Evolutionary conservation across 306 rosid genomes (phyloP), one percentile per base, ranked within the genome.

Genomic region (Castanea sativa): DNA sequence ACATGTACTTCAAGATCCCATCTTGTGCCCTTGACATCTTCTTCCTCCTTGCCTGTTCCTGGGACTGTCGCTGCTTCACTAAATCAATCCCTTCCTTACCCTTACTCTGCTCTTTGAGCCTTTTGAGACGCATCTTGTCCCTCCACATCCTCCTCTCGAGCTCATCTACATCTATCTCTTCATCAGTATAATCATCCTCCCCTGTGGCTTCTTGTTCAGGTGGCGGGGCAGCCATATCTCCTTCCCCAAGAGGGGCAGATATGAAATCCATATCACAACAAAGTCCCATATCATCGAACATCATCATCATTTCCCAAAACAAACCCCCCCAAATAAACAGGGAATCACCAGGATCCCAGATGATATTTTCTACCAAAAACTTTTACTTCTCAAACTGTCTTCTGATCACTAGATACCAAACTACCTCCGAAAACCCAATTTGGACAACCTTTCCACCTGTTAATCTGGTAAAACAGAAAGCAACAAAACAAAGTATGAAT

Each of bases 11-110:
- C 79, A 93, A 56, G 55, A 93, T 93, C 11, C 95, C 97, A 61
- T 93, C 98, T 63, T 93, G 98, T 41, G 98, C 98, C 75, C 97
- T 80, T 0, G 98, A 90, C 97, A 93, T 93, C 88, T 91, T 93
- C 75, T 91, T 93, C 90, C 97, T 89, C 87, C 97, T 85, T 0
- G 97, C 97, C 73, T 93, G 95, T 25, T 91, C 98, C 35, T 90
- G 93, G 13, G 97, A 87, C 45, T 93, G 98, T 11, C 91, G 83
- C 75, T 89, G 91, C 77, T 81, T 91, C 3, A 89, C 95, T 0
- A 74, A 79, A 68, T 87, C 93, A 33, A 72, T 65, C 41, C 91
- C 97, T 70, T 90, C 97, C 85, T 86, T 91, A 11, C 85, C 79
- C 72, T 86, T 87, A 23, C 16, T 80, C 72, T 90, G 95, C 55